phyloP scores from a whole-genome alignment of 1,284 basidiomycete species.

The Athelia psychrophila region DNA sequence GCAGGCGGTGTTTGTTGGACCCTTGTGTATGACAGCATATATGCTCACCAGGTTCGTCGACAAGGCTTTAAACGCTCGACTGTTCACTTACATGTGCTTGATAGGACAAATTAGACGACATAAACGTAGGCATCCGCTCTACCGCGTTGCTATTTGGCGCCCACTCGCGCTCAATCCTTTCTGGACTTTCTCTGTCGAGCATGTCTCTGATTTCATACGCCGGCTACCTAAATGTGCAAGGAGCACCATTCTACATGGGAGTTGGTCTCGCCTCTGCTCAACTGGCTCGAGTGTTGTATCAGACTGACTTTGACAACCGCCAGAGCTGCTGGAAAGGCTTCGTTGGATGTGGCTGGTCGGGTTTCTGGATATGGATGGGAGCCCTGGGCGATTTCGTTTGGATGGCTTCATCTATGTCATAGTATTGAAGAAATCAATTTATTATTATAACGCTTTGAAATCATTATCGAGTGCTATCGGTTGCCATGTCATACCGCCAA shows the following conservation, averaged over 20 bases:
- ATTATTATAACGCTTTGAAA: too few species aligned
- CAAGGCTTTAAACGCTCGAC: not conserved
- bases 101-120: slow-evolving; percentile 93
- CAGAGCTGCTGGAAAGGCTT: slow-evolving; percentile 94
- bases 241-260: slow-evolving; percentile 80
- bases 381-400: slow-evolving; percentile 75
- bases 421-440: too few species aligned
- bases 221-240: slow-evolving; percentile 76
- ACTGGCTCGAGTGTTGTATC: slow-evolving; percentile 77
- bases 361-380: slow-evolving; percentile 88
- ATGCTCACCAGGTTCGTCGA: slow-evolving; percentile 85
- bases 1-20: slow-evolving; percentile 92
- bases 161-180: slow-evolving; percentile 75
- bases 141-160: slow-evolving; percentile 91
- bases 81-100: slow-evolving; percentile 2
- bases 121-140: slow-evolving; percentile 86
- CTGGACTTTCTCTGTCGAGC: slow-evolving; percentile 72
- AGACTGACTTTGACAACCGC: slow-evolving; percentile 76
- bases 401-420: too few species aligned
- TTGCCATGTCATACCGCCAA: too few species aligned
- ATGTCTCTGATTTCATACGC: slow-evolving; percentile 77
- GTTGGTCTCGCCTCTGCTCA: slow-evolving; percentile 75
- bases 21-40: slow-evolving; percentile 96
- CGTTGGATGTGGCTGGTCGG: slow-evolving; percentile 84
- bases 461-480: too few species aligned